Conservation (phyloP, 2,329 filamentous ascomycete genomes). For the Venturia effusa region DNA sequence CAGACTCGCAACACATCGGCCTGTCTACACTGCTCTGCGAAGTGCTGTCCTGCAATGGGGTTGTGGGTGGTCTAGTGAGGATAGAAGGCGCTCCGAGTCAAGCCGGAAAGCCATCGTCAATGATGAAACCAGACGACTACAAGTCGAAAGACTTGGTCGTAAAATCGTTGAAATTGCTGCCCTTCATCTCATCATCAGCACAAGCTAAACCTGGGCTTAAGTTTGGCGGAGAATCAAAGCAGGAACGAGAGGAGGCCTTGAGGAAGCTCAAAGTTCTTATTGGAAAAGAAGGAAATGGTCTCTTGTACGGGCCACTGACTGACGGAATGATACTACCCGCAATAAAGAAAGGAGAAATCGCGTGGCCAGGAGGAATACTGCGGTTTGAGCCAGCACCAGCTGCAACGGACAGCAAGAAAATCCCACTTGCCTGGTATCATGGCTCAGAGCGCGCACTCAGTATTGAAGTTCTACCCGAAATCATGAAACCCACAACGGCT, state of each 20-base stretch:
- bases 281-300: constrained; percentile 45
- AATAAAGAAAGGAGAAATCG: constrained; percentile 43
- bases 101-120: constrained; percentile 49
- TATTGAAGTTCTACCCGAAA: constrained; percentile 66
- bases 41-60: constrained; percentile 56
- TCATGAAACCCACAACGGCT: constrained; percentile 51
- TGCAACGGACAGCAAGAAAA: constrained; percentile 34
- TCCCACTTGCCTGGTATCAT: constrained; percentile 56
- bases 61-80: constrained; percentile 79
- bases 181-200: constrained; percentile 42
- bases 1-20: constrained; percentile 68
- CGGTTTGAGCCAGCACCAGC: constrained; percentile 55
- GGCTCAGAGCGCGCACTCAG: constrained; percentile 64
- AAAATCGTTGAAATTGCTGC: constrained; percentile 65
- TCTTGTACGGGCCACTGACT: constrained; percentile 77
- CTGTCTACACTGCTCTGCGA: constrained; percentile 69
- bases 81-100: constrained; percentile 71
- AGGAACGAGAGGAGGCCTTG: constrained; percentile 66
- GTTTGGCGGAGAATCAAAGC: constrained; percentile 79
- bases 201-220: constrained; percentile 46
- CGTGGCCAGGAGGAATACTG: constrained; percentile 77
- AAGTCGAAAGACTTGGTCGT: constrained; percentile 37
- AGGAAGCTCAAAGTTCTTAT: constrained; percentile 65
- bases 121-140: constrained; percentile 25
- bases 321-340: constrained; percentile 69